Base-by-base conservation (phyloP, 805 yeast species). In the Candida nanaspora region DNA sequence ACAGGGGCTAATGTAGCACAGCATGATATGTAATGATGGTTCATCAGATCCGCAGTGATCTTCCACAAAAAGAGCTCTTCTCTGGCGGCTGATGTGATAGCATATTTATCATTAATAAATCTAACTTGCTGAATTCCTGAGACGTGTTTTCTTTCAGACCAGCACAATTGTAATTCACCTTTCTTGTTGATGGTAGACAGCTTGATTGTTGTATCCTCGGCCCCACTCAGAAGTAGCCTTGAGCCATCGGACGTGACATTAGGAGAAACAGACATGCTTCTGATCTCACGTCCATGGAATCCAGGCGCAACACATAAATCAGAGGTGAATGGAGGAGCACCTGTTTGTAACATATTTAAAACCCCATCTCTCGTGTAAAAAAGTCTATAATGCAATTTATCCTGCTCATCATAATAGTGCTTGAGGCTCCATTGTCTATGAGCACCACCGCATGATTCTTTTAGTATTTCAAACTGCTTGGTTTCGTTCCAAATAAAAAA, bases 31-130 rank as follows among this genome's bases (percentile, higher is more conserved):
- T 72, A 68, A 8, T 56, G 45, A 4, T 57, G 50, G 10, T 45
- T 41, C 14, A 16, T 25, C 26, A 41, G 38, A 9, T 56, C 46
- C 4, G 62, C 59, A 28, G 66, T 59, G 2, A 87, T 47, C 42
- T 72, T 73, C 98, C 98, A 93, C 6, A 86, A 62, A 46, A 74
- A 74, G 35, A 93, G 72, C 61, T 93, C 98, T 57, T 93, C 98
- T 53, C 93, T 76, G 0, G 96, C 94, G 19, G 89, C 84, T 2
- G 86, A 74, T 7, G 80, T 46, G 44, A 76, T 58, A 49, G 81
- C 46, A 49, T 65, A 62, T 2, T 57, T 67, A 0, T 74, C 65
- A 47, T 70, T 73, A 30, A 88, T 65, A 41, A 86, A 76, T 42
- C 76, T 77, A 14, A 85, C 70, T 19, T 76, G 72, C 57, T 91